These are phyloP conservation scores for Trichoderma sp. DNA, from an alignment of 2,329 filamentous ascomycete genomes.

Conservation along the genomic window DNA sequence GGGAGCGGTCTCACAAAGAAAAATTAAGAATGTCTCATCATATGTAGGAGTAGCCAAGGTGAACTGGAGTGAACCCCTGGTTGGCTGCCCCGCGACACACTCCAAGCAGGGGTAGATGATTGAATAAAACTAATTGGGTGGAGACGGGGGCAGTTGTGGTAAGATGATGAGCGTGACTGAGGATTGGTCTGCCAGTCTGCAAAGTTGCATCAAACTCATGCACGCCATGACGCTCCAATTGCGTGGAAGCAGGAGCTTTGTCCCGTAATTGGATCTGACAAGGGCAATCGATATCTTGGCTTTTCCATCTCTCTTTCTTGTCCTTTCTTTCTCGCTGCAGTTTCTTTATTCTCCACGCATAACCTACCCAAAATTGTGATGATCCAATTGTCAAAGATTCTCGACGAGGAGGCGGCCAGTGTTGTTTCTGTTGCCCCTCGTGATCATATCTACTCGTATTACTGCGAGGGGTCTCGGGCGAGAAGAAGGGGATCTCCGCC, in stretches of 20 bases:
- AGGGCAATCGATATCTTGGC: not conserved
- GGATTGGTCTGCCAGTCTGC: constrained; percentile 2
- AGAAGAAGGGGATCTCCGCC: constrained; percentile 30
- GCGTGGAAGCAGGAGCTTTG: not conserved
- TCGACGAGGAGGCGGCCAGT: constrained; percentile 50
- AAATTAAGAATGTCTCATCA: constrained; percentile 22
- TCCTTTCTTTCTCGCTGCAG: not conserved
- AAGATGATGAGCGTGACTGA: constrained; percentile 9
- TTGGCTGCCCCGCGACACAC: constrained; percentile 25
- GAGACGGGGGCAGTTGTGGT: constrained; percentile 24
- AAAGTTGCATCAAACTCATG: not conserved
- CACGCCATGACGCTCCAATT: constrained; percentile 2
- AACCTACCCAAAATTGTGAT: constrained; percentile 41
- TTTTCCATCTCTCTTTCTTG: not conserved
- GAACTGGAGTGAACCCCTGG: constrained; percentile 28
- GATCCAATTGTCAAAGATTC: constrained; percentile 49
- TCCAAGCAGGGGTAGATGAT: constrained; percentile 18
- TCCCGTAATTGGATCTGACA: not conserved
- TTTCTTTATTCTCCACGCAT: not conserved
- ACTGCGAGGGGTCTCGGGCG: constrained; percentile 30
- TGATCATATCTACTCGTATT: constrained; percentile 41
- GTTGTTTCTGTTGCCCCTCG: constrained; percentile 34
- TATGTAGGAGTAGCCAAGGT: constrained; percentile 13
- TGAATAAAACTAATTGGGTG: constrained; percentile 24
- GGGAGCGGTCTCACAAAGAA: constrained; percentile 21